Evolutionary conservation across 352 stramenopile genomes (phyloP).

Genomic region (Phytophthora vignae): DNA sequence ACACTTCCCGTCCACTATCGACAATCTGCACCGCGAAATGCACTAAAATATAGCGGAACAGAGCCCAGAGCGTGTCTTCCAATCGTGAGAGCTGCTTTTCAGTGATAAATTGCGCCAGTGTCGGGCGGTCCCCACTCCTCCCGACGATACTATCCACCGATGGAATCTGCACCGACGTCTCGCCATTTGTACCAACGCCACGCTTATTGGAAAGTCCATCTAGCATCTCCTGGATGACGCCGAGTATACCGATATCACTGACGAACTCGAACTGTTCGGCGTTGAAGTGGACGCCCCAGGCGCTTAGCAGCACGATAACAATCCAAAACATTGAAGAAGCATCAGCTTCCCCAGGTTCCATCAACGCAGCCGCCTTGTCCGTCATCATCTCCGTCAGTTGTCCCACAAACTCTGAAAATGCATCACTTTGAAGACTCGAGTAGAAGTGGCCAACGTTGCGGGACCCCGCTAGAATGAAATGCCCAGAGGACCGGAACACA

Average conservation of each 20-base stretch:
- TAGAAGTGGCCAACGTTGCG: slow-evolving; percentile 44
- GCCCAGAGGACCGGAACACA: slow-evolving; percentile 33
- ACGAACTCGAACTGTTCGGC: slow-evolving; percentile 60
- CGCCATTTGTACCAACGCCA: not conserved
- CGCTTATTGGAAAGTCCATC: slow-evolving; percentile 18
- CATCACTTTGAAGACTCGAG: slow-evolving; percentile 40
- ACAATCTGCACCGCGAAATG: slow-evolving; percentile 44
- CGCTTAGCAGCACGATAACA: slow-evolving; percentile 47
- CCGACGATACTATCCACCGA: slow-evolving; percentile 20
- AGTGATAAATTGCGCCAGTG: slow-evolving; percentile 4
- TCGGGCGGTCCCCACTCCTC: slow-evolving; percentile 14
- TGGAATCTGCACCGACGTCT: slow-evolving; percentile 1
- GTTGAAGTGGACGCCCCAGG: slow-evolving; percentile 51
- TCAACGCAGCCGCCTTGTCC: slow-evolving; percentile 33
- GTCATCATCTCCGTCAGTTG: slow-evolving; percentile 50
- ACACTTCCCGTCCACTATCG: not conserved
- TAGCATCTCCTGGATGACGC: slow-evolving; percentile 47
- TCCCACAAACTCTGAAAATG: slow-evolving; percentile 40
- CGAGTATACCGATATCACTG: slow-evolving; percentile 54
- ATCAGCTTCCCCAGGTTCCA: slow-evolving; percentile 20
- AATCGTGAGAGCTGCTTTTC: slow-evolving; percentile 29
- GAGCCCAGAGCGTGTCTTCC: slow-evolving; percentile 38
- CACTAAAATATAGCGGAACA: slow-evolving; percentile 52
- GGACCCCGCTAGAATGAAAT: slow-evolving; percentile 13
- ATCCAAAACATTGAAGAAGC: slow-evolving; percentile 26